Evolutionary conservation across 371 early-diverging fungal genomes (phyloP), one percentile per base, ranked within the genome.

Genomic region (Nosema muscidifuracis): DNA sequence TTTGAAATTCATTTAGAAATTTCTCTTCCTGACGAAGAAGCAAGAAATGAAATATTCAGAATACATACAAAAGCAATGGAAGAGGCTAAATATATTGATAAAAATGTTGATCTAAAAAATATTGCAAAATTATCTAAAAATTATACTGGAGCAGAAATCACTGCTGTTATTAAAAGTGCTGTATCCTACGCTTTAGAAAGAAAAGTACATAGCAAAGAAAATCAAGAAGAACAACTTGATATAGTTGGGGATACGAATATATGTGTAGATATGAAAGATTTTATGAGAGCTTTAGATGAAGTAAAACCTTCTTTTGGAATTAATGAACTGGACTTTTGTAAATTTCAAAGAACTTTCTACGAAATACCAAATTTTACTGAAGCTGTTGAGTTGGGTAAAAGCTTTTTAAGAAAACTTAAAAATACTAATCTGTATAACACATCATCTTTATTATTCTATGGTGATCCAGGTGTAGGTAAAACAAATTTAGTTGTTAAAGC

Each of bases 61-160:
- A 89, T 94, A 30, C 89, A 91, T 73, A 92, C 92, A 1, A 82
- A 86, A 43, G 68, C 90, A 87, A 94, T 95, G 90, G 84, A 86
- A 34, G 84, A 88, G 38, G 91, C 92, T 82, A 84, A 90, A 64
- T 87, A 94, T 36, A 76, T 97, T 55, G 92, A 86, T 38, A n/a
- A 74, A 0, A 91, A 92, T 83, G 96, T 99, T 16, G 87, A 91
- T 71, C 73, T 99, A 24, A 78, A 82, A 0, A 92, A 94, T 81
- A 82, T 97, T 63, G 93, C 96, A 0, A 84, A 85, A 0, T 75
- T 92, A 68, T 91, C 96, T n/a, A 94, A 92, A 84, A 99, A 99
- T 86, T 99, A 91, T 81, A 93, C 92, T 73, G 99, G 99, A 81
- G 99, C 99, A 42, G 99, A 99, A 82, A 93, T 99, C 70, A 87